A percentile compares a stretch with the other conserved stretches of the same genome.
phyloP scores from a whole-genome alignment of 2,329 filamentous ascomycete species.

The Aspergillus vadensis region DNA sequence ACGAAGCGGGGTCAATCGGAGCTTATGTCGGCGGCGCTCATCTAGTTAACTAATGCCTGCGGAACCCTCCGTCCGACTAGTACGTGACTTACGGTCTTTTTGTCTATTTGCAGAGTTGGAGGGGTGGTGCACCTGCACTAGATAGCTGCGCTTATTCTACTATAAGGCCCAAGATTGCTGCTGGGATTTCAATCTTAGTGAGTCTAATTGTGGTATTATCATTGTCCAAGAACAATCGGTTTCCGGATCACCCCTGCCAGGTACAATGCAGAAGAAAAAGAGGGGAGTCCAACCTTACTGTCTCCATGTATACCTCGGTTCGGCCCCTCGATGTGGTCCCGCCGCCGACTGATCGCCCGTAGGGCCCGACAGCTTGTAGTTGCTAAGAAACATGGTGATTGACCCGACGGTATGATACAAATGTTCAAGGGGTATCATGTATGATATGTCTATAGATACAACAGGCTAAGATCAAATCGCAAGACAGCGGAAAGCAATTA shows the following conservation, averaged over 20 bases:
- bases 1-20: not conserved
- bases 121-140: too few relatives aligned
- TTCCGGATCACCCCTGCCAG: not conserved
- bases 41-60: not conserved
- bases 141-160: too few relatives aligned
- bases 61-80: not conserved
- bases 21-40: not conserved
- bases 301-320: not conserved
- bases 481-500: not conserved
- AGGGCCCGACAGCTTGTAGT: too few relatives aligned
- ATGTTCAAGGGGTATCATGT: not conserved
- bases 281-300: too few relatives aligned
- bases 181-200: too few relatives aligned
- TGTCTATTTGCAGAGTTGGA: not conserved
- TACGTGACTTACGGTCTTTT: too few relatives aligned
- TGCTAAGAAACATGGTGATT: not conserved
- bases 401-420: not conserved
- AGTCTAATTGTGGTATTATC: too few relatives aligned
- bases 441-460: not conserved
- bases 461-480: not conserved
- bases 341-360: not conserved
- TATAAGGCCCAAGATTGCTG: too few relatives aligned
- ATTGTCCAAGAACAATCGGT: too few relatives aligned
- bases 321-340: conserved; percentile 3
- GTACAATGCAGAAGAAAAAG: not conserved